A percentile compares a stretch with the other conserved stretches of the same genome.
phyloP scores from a whole-genome alignment of 768 basidiomycete species.

The Kondoa subrosea region DNA sequence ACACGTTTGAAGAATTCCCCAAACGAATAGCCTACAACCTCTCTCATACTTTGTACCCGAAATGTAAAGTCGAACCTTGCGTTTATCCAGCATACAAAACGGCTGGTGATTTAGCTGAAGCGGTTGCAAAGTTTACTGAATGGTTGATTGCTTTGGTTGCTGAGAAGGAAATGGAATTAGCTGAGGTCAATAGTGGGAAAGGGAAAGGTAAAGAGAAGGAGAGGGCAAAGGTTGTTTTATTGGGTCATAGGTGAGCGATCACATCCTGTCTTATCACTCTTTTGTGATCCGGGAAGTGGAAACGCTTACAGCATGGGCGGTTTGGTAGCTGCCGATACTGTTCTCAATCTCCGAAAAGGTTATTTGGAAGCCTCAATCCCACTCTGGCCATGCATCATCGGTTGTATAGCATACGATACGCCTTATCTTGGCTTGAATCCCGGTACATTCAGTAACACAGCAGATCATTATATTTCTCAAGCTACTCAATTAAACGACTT shows the following conservation, averaged over 20 bases:
- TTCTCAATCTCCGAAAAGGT: background rate
- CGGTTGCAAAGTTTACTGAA: background rate
- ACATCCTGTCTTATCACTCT: background rate
- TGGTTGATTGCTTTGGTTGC: background rate
- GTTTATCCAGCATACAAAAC: slow-evolving; percentile 1
- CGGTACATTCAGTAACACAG: background rate
- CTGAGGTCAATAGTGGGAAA: background rate
- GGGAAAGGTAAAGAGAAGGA: slow-evolving; percentile 1
- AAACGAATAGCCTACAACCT: slow-evolving; percentile 2
- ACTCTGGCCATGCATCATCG: background rate
- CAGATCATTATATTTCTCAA: background rate
- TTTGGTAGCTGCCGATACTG: background rate
- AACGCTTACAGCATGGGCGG: slow-evolving; percentile 2
- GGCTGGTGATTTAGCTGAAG: background rate
- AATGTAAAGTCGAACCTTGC: background rate
- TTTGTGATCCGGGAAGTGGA: background rate
- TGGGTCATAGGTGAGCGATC: background rate
- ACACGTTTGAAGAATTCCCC: slow-evolving; percentile 7
- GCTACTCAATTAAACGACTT: slow-evolving; percentile 1
- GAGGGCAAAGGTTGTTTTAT: background rate
- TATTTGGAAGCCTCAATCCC: background rate
- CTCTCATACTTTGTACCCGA: background rate
- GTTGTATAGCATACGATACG: slow-evolving; percentile 4
- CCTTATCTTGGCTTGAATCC: slow-evolving; percentile 8
- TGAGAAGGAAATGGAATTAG: background rate